Conservation (phyloP, 1,139 yeast genomes). For the Kazachstania sp. region DNA sequence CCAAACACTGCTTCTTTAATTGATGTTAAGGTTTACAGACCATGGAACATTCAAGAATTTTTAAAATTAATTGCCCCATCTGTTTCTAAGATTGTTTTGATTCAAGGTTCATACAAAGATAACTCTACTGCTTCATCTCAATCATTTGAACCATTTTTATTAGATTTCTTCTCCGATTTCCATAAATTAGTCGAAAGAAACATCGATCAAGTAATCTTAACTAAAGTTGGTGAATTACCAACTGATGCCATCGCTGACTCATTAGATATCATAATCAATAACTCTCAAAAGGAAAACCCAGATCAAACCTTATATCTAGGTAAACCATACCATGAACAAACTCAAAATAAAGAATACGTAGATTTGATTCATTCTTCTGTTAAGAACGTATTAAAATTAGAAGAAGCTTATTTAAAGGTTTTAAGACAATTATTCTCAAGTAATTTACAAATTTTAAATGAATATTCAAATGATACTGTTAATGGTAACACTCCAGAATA, state of each 20-base stretch:
- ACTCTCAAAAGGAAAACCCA: conserved; percentile 49
- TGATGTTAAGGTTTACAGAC: conserved; percentile 58
- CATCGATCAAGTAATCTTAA: conserved; percentile 39
- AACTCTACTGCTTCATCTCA: conserved; percentile 21
- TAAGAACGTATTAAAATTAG: conserved; percentile 45
- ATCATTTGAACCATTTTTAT: conserved; percentile 56
- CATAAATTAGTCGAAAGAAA: conserved; percentile 40
- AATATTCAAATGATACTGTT: conserved; percentile 38
- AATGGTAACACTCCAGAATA: conserved; percentile 62
- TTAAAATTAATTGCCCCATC: conserved; percentile 47
- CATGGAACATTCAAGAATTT: conserved; percentile 51
- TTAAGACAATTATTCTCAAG: conserved; percentile 56
- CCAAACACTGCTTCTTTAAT: conserved; percentile 43
- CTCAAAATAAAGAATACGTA: conserved; percentile 5
- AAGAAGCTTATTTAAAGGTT: conserved; percentile 71
- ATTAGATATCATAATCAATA: conserved; percentile 43
- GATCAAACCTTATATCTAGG: conserved; percentile 61
- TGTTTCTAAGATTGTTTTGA: conserved; percentile 50
- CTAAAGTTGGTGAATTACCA: conserved; percentile 55
- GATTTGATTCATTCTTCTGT: conserved; percentile 20
- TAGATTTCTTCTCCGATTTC: conserved; percentile 65
- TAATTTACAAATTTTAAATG: conserved; percentile 53
- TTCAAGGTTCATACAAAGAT: conserved; percentile 49
- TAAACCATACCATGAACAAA: conserved; percentile 18
- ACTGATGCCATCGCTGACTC: conserved; percentile 38